These are phyloP conservation scores for Remersonia thermophila DNA, from an alignment of 2,329 filamentous ascomycete species.

Conservation along the genomic window DNA sequence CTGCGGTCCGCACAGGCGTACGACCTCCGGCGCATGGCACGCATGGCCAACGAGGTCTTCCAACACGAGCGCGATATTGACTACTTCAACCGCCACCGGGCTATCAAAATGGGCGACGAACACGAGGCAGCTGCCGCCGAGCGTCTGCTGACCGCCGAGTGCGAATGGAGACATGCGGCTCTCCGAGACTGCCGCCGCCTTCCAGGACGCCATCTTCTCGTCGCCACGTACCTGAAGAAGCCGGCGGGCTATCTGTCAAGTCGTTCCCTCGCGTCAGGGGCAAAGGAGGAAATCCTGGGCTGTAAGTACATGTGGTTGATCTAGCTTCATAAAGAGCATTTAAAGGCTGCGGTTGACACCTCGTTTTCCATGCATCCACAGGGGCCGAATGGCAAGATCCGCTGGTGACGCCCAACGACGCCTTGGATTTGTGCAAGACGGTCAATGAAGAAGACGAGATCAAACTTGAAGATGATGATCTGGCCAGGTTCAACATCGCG, in stretches of 20 bases:
- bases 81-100: neutral
- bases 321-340: too few species aligned
- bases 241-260: neutral
- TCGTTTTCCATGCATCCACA: too few species aligned
- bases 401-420: too few species aligned
- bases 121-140: neutral
- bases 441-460: too few species aligned
- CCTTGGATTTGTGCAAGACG: too few species aligned
- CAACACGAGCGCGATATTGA: constrained; percentile 2
- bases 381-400: constrained; percentile 7
- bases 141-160: neutral
- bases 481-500: neutral
- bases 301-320: neutral
- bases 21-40: constrained; percentile 3
- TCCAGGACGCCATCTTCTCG: constrained; percentile 1
- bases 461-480: neutral
- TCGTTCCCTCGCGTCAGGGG: neutral
- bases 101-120: neutral
- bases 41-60: constrained; percentile 5
- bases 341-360: too few species aligned
- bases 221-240: constrained; percentile 2
- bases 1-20: neutral
- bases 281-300: constrained; percentile 4
- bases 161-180: neutral
- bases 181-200: neutral